These are phyloP conservation scores for Spathaspora hagerdaliae DNA, from an alignment of 805 yeast genomes.

Conservation along the genomic window DNA sequence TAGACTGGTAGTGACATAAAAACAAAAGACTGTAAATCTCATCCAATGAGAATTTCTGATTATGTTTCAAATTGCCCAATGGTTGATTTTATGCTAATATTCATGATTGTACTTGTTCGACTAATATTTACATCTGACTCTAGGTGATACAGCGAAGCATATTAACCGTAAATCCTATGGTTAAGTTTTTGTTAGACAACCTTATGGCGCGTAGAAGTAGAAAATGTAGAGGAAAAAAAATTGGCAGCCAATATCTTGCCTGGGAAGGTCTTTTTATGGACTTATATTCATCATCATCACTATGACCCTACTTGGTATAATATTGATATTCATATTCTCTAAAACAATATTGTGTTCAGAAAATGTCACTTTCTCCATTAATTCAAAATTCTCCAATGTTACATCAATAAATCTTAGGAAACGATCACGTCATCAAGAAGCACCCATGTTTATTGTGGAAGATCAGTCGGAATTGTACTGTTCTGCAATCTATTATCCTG, in stretches of 20 bases:
- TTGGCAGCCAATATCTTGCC: background rate
- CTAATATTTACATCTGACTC: too few species aligned
- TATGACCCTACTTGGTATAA: background rate
- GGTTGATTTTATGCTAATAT: too few species aligned
- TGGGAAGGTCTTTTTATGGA: too few species aligned
- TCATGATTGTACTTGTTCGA: too few species aligned
- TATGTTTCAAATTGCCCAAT: too few species aligned
- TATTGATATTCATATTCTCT: too few species aligned
- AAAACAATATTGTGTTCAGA: background rate
- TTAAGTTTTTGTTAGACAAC: background rate
- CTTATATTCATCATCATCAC: background rate
- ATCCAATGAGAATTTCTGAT: too few species aligned
- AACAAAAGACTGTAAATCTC: too few species aligned
- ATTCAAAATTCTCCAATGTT: slow-evolving; percentile 6
- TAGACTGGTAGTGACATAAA: too few species aligned
- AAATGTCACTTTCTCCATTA: slow-evolving; percentile 3
- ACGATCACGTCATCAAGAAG: slow-evolving; percentile 30
- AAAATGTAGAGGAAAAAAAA: background rate
- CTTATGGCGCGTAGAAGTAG: too few species aligned
- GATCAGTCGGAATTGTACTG: slow-evolving; percentile 24
- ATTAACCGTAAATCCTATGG: too few species aligned
- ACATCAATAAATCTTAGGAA: slow-evolving; percentile 7
- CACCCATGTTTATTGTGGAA: slow-evolving; percentile 23
- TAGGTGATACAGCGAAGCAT: too few species aligned
- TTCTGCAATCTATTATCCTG: slow-evolving; percentile 30